Conservation (phyloP, 176 grass and related monocot genomes). For the Saccharum spontaneum region DNA sequence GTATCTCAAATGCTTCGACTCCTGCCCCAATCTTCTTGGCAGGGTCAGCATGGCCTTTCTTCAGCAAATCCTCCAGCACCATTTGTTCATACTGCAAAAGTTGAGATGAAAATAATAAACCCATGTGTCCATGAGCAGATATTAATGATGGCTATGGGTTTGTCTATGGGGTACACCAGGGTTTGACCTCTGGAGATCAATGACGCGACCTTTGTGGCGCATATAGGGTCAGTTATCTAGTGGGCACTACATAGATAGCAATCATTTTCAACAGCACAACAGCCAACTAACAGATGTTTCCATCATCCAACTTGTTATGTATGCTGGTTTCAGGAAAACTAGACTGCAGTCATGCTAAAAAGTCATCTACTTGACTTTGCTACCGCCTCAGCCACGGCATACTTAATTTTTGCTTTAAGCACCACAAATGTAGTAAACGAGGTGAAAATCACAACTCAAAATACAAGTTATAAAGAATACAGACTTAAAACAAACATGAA, state of each 20-base stretch:
- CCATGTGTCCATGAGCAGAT: neutral
- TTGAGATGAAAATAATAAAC: conserved; percentile 18
- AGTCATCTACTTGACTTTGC: neutral
- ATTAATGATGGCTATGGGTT: neutral
- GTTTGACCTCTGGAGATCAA: neutral
- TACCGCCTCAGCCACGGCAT: neutral
- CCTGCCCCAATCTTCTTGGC: conserved; percentile 76
- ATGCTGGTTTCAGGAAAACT: neutral
- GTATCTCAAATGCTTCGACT: conserved; percentile 78
- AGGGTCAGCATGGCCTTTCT: conserved; percentile 77
- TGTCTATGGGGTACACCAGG: neutral
- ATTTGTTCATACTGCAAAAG: conserved; percentile 78
- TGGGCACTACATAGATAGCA: neutral
- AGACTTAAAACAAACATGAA: neutral
- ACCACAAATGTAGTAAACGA: neutral
- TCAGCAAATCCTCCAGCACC: conserved; percentile 72
- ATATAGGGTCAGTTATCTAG: neutral
- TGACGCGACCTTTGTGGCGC: neutral
- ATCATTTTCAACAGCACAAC: neutral
- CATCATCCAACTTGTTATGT: neutral
- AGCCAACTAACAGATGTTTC: neutral
- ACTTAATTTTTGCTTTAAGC: neutral
- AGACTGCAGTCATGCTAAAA: neutral
- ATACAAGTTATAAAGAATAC: neutral
- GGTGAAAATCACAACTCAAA: neutral